These are phyloP conservation scores for Metarhizium guizhouense DNA, from an alignment of 2,329 filamentous ascomycete species.

Conservation along the genomic window DNA sequence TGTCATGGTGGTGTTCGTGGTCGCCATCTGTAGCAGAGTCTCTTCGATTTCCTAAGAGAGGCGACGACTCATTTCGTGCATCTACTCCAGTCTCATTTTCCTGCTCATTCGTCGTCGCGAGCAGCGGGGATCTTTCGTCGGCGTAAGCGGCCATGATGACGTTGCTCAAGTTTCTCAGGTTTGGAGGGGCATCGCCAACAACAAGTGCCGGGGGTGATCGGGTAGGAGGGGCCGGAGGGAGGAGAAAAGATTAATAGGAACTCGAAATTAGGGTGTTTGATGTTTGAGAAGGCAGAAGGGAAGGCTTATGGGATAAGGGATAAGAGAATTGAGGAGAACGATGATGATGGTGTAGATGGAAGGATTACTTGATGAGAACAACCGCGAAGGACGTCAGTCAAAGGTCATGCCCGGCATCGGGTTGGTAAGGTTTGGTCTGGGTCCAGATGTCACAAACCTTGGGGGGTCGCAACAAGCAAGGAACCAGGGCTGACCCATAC, in stretches of 20 bases:
- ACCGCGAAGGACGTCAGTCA: not conserved
- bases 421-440: not conserved
- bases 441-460: not conserved
- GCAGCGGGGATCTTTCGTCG: conserved; percentile 34
- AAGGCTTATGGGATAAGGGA: not conserved
- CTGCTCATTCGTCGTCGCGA: conserved; percentile 22
- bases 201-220: not conserved
- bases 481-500: not conserved
- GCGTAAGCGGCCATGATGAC: conserved; percentile 31
- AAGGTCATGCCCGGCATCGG: not conserved
- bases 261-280: not conserved
- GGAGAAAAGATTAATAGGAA: not conserved
- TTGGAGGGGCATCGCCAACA: not conserved
- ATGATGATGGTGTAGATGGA: not conserved
- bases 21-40: conserved; percentile 21
- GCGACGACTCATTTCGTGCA: conserved; percentile 37
- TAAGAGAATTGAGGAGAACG: not conserved
- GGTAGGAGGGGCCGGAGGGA: not conserved
- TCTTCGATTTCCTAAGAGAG: conserved; percentile 32
- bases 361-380: not conserved
- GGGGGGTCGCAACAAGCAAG: not conserved
- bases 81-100: conserved; percentile 11
- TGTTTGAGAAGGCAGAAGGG: not conserved
- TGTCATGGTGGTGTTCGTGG: conserved; percentile 9
- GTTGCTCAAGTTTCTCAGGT: not conserved